Evolutionary conservation across 495 filamentous ascomycete species (phyloP).

Genomic region (Aspergillus cavernicola): DNA sequence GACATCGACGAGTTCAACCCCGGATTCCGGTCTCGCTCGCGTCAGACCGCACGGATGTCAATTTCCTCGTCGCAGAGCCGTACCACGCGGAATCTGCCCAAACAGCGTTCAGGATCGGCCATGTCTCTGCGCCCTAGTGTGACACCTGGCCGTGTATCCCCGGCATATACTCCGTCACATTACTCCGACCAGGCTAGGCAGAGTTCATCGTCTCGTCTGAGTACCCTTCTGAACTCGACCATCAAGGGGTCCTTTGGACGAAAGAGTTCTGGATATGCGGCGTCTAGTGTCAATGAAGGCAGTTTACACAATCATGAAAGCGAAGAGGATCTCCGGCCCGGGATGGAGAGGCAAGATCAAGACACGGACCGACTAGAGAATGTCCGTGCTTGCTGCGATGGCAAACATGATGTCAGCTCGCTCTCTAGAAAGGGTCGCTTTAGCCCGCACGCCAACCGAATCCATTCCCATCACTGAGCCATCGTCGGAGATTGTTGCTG

Average conservation of each 20-base stretch:
- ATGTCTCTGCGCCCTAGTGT: conserved; percentile 44
- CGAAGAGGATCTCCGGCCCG: conserved; percentile 71
- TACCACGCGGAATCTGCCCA: conserved; percentile 54
- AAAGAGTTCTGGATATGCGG: conserved; percentile 35
- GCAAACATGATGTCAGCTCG: conserved; percentile 58
- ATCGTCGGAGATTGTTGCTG: not conserved
- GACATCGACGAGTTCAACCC: conserved; percentile 93
- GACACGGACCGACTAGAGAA: conserved; percentile 82
- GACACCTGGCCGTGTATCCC: conserved; percentile 40
- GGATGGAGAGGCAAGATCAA: conserved; percentile 70
- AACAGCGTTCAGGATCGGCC: conserved; percentile 46
- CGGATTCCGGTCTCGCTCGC: conserved; percentile 51
- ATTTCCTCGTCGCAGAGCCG: conserved; percentile 81
- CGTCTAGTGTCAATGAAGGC: conserved; percentile 60
- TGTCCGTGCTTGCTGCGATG: conserved; percentile 95
- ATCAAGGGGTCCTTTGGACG: conserved; percentile 44
- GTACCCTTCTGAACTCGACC: conserved; percentile 41
- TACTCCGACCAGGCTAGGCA: conserved; percentile 38
- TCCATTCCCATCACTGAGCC: conserved; percentile 36
- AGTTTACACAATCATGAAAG: conserved; percentile 66
- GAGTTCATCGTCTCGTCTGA: conserved; percentile 41
- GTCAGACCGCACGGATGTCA: conserved; percentile 58
- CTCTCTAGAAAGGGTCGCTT: conserved; percentile 44
- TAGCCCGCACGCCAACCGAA: conserved; percentile 40
- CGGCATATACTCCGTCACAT: conserved; percentile 38